Percentiles rank a stretch among this genome's conserved stretches.
Conservation (phyloP, 352 stramenopile genomes). For the Phytophthora sojae region DNA sequence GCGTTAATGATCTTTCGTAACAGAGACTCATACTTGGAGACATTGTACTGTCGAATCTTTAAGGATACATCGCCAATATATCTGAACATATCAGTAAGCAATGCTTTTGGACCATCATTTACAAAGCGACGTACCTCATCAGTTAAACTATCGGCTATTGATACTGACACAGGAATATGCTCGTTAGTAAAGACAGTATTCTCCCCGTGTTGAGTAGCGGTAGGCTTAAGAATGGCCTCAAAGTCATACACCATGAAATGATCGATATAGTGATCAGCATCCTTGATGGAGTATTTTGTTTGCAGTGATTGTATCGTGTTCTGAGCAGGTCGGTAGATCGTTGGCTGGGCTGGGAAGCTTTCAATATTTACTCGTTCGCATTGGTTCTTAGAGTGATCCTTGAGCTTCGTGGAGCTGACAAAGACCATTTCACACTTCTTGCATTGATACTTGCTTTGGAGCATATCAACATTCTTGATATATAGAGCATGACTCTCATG, state of each 20-base stretch:
- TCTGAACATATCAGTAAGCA: slow-evolving; percentile 4
- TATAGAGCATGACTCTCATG: not conserved
- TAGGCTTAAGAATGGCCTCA: slow-evolving; percentile 6
- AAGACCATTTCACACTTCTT: slow-evolving; percentile 13
- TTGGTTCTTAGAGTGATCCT: not conserved
- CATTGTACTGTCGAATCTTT: slow-evolving; percentile 1
- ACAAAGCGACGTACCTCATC: slow-evolving; percentile 3
- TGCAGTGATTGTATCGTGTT: not conserved
- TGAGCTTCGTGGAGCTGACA: not conserved
- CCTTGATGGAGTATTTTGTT: slow-evolving; percentile 7
- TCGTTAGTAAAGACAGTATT: slow-evolving; percentile 11
- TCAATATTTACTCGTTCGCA: slow-evolving; percentile 8
- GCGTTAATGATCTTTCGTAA: slow-evolving; percentile 7
- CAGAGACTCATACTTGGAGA: not conserved
- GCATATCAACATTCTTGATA: slow-evolving; percentile 2
- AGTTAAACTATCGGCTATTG: slow-evolving; percentile 5
- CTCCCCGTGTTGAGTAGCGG: not conserved
- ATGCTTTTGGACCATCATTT: not conserved
- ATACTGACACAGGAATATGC: slow-evolving; percentile 11
- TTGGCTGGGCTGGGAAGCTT: not conserved
- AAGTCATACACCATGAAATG: slow-evolving; percentile 21
- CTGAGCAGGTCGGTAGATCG: not conserved
- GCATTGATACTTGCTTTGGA: slow-evolving; percentile 8
- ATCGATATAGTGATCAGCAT: slow-evolving; percentile 8
- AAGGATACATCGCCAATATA: not conserved